Evolutionary conservation across 768 basidiomycete species (phyloP), one percentile per base, ranked within the genome.

Genomic region (Suillus subalutaceus): DNA sequence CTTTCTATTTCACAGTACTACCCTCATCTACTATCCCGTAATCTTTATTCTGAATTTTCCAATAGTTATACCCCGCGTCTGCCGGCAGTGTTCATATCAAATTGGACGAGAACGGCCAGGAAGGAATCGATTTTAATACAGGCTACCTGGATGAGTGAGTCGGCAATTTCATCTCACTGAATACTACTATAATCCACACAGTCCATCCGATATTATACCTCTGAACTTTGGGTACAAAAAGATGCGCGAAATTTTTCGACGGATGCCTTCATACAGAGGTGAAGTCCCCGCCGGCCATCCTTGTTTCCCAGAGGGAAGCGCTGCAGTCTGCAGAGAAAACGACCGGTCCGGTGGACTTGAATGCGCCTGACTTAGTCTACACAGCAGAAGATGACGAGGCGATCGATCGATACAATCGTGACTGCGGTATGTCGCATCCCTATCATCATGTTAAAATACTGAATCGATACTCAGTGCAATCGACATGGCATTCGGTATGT

Each of bases 11-110:
- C 66, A 68, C 74, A 56, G 81, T 82, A 62, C 62, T 73, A 2
- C 26, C 59, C 40, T 48, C 7, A 23, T 10, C n/a, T 18, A 20
- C 52, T n/a, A 20, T 52, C 16, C 37, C 16, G 53, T 16, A 38
- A 46, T 56, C 7, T 56, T 15, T 16, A n/a, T 13, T 12, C n/a
- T 37, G 46, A 66, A 38, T 23, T 32, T 60, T 16, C 2, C 20
- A 18, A 46, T 6, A 77, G 76, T 62, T 73, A 64, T 83, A 88
- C 69, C 86, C 86, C 3, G 74, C 72, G 23, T 83, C 86, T 5
- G 64, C 63, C 6, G 87, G 87, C 12, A 77, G 78, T 56, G 78
- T 85, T 30, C 86, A 87, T 69, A 84, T 86, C 65, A 72, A 65
- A 59, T 79, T 81, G 26, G 81, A 78, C 3, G 63, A 75, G 6